Conservation (phyloP, 176 grass and related monocot genomes). For the Oryza glumipatula region DNA sequence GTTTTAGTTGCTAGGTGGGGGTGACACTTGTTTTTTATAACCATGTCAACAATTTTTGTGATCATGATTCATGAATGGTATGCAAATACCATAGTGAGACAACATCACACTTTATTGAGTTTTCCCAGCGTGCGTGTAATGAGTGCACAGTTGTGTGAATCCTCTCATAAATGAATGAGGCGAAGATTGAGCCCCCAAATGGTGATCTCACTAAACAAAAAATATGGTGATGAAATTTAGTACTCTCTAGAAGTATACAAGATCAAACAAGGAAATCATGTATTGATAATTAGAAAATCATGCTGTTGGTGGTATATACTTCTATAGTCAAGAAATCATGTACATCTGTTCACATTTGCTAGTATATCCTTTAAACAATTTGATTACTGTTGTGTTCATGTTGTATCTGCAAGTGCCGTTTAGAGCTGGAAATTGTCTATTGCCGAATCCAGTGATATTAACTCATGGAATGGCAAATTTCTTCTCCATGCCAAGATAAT, state of each 20-base stretch:
- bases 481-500: background rate
- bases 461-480: slow-evolving; percentile 2
- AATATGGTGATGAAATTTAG: background rate
- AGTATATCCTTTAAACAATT: background rate
- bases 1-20: background rate
- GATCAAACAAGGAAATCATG: background rate
- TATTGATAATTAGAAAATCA: slow-evolving; percentile 6
- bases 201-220: no score
- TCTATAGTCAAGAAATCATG: background rate
- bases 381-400: background rate
- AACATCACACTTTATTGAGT: background rate
- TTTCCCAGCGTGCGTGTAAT: background rate
- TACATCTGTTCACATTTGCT: background rate
- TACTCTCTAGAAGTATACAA: slow-evolving; percentile 4
- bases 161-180: background rate
- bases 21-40: background rate
- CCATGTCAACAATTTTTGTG: background rate
- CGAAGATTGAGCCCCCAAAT: background rate
- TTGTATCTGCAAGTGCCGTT: background rate
- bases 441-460: background rate
- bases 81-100: background rate
- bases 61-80: background rate
- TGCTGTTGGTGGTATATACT: background rate
- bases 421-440: slow-evolving; percentile 29
- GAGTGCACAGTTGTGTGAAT: background rate